Evolutionary conservation across 2,329 filamentous ascomycete genomes (phyloP).

Genomic region (Coniella vitis): DNA sequence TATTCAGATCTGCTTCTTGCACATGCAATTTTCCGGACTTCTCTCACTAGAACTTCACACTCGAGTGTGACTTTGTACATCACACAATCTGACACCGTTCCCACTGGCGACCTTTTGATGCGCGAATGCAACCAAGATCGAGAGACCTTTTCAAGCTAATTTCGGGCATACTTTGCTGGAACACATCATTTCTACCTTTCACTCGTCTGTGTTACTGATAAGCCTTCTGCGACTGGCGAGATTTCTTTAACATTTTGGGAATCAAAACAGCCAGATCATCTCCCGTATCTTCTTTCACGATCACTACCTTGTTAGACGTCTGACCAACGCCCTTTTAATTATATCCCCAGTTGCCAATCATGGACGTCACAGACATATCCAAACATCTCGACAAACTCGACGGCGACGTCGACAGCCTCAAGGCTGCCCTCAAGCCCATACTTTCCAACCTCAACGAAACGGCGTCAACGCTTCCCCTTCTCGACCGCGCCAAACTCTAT

Average conservation of each 20-base stretch:
- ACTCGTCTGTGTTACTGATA: too few species aligned
- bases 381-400: conserved; percentile 69
- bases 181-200: too few species aligned
- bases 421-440: conserved; percentile 68
- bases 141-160: too few species aligned
- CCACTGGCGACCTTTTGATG: too few species aligned
- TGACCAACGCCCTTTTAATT: background rate
- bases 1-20: background rate
- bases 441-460: conserved; percentile 59
- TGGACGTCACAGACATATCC: conserved; percentile 50
- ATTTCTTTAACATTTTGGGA: too few species aligned
- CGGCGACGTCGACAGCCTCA: conserved; percentile 70
- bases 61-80: background rate
- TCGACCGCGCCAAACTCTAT: conserved; percentile 92
- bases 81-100: too few species aligned
- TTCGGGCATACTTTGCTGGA: too few species aligned
- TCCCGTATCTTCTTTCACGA: too few species aligned
- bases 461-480: conserved; percentile 74
- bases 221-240: too few species aligned
- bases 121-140: background rate
- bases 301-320: too few species aligned
- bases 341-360: conserved; percentile 18
- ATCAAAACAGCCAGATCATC: too few species aligned
- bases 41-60: too few species aligned
- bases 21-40: conserved; percentile 9